Conservation (phyloP, 2,329 filamentous ascomycete species). For the Neopestalotiopsis rosae region DNA sequence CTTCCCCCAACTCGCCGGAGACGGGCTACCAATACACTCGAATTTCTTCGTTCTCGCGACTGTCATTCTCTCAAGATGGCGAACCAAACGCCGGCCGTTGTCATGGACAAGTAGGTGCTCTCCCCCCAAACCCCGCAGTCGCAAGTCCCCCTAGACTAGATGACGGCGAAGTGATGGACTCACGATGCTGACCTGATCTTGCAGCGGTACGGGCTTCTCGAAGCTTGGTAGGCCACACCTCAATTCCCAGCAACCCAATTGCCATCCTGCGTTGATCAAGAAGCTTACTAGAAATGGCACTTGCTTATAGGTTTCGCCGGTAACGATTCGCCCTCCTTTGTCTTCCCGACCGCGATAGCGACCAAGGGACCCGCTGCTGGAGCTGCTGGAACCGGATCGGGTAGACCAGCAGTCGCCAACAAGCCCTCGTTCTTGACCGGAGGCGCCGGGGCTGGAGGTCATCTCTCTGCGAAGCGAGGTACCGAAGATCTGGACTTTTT, state of each 20-base stretch:
- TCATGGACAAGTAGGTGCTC: conserved; percentile 99
- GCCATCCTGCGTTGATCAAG: conserved; percentile 15
- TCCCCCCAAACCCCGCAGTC: conserved; percentile 27
- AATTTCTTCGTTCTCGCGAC: background rate
- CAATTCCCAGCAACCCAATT: background rate
- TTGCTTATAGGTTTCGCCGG: conserved; percentile 82
- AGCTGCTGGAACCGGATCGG: conserved; percentile 78
- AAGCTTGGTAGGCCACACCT: conserved; percentile 79
- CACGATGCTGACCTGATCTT: conserved; percentile 42
- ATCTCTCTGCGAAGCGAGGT: conserved; percentile 89
- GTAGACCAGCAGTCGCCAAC: conserved; percentile 87
- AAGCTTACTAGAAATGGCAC: background rate
- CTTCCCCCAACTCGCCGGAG: background rate
- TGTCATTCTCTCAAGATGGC: conserved; percentile 70
- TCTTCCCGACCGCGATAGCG: conserved; percentile 98
- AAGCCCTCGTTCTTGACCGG: conserved; percentile 96
- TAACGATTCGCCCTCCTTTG: conserved; percentile 98
- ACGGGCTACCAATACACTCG: conserved; percentile 1
- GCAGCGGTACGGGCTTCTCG: conserved; percentile 97
- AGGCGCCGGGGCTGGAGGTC: conserved; percentile 80
- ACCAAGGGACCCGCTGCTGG: conserved; percentile 82
- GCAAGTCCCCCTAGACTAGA: conserved; percentile 16
- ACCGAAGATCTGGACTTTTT: conserved; percentile 99
- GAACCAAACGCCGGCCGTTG: conserved; percentile 99
- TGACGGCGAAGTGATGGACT: too few species aligned